phyloP scores from a whole-genome alignment of 164 flowering plant species.

The Vitis amurensis region DNA sequence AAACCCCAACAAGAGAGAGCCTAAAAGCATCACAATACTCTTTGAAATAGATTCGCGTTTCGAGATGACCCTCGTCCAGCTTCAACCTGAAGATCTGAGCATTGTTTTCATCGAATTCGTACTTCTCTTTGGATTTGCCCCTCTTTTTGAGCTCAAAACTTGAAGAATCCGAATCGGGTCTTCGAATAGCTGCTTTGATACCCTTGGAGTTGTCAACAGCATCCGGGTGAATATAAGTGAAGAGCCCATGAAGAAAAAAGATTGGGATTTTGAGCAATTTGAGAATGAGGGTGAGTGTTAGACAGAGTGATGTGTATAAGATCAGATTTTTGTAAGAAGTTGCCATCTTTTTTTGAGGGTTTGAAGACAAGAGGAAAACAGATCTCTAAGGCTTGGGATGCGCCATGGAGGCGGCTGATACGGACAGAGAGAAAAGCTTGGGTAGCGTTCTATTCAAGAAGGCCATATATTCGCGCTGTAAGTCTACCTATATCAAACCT shows the following conservation, averaged over 20 bases:
- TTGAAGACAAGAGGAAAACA: background rate
- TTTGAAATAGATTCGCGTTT: slow-evolving; percentile 53
- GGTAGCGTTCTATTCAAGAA: no score
- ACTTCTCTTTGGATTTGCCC: slow-evolving; percentile 55
- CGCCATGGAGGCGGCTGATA: no score
- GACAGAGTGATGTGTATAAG: slow-evolving; percentile 45
- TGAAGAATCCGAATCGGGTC: slow-evolving; percentile 50
- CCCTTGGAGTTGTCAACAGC: slow-evolving; percentile 33
- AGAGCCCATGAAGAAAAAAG: slow-evolving; percentile 62
- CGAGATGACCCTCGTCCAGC: slow-evolving; percentile 62
- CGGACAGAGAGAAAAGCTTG: no score
- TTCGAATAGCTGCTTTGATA: slow-evolving; percentile 66
- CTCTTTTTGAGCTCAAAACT: slow-evolving; percentile 43
- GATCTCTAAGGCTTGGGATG: no score
- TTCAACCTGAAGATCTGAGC: slow-evolving; percentile 94
- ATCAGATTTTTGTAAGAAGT: slow-evolving; percentile 34
- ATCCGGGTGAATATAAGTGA: slow-evolving; percentile 92
- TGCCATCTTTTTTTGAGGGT: no score
- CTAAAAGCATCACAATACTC: slow-evolving; percentile 44
- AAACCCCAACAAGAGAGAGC: slow-evolving; percentile 38
- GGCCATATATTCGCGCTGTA: no score
- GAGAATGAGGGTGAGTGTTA: slow-evolving; percentile 46
- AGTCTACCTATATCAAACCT: no score
- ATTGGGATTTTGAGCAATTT: slow-evolving; percentile 55
- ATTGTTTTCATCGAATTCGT: slow-evolving; percentile 79